Evolutionary conservation across 768 basidiomycete species (phyloP).

Genomic region (Agrocybe chaxingu): DNA sequence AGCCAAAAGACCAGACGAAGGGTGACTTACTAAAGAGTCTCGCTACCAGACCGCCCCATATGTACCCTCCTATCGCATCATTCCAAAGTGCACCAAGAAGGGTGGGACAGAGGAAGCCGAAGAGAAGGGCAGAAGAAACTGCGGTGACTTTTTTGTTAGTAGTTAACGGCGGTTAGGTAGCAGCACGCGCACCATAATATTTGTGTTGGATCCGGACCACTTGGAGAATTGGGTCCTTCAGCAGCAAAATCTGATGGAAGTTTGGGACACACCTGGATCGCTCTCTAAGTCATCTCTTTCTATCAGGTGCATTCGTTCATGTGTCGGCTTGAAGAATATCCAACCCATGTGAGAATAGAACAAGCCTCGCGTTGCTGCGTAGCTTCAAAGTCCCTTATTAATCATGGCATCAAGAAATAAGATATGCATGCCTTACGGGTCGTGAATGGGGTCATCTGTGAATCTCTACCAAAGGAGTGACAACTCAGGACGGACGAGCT

Average conservation of each 20-base stretch:
- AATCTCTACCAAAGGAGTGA: constrained; percentile 43
- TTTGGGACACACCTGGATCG: constrained; percentile 53
- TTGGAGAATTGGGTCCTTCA: constrained; percentile 14
- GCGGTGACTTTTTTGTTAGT: background rate
- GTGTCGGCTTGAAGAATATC: constrained; percentile 78
- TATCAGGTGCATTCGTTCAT: constrained; percentile 57
- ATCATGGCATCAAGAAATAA: background rate
- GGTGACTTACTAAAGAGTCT: constrained; percentile 52
- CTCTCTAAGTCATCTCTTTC: constrained; percentile 66
- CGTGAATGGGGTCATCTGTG: constrained; percentile 66
- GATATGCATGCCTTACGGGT: constrained; percentile 44
- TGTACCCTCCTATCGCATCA: constrained; percentile 64
- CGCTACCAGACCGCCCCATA: constrained; percentile 70
- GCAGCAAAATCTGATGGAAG: background rate
- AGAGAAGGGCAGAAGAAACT: constrained; percentile 61
- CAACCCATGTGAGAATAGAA: constrained; percentile 82
- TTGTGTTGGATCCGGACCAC: constrained; percentile 72
- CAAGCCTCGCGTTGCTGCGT: constrained; percentile 70
- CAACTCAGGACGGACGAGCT: background rate
- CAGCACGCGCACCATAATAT: constrained; percentile 47
- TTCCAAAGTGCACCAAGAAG: constrained; percentile 53
- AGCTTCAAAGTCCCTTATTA: constrained; percentile 34
- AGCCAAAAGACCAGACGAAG: background rate
- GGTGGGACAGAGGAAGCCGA: constrained; percentile 58
- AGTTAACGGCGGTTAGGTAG: background rate